Conservation (phyloP, 768 basidiomycete genomes). For the Auricularia cornea region DNA sequence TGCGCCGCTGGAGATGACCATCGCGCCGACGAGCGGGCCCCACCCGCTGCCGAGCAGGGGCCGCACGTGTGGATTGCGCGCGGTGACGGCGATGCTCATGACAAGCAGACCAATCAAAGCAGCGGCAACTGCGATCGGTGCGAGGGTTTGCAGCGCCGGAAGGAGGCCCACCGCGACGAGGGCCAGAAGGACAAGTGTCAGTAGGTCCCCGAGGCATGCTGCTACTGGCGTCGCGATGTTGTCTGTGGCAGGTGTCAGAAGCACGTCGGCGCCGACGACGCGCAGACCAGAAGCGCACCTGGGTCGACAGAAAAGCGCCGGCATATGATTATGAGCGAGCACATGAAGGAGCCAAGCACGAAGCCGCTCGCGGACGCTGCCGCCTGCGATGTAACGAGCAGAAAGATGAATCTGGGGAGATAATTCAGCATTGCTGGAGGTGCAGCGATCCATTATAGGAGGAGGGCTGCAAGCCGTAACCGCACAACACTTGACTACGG, state of each 20-base stretch:
- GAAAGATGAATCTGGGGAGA: slow-evolving; percentile 58
- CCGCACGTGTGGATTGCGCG: slow-evolving; percentile 59
- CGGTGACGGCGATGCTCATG: slow-evolving; percentile 45
- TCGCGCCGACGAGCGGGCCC: slow-evolving; percentile 83
- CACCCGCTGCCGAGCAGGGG: slow-evolving; percentile 79
- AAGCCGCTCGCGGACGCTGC: slow-evolving; percentile 70
- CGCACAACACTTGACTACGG: too few relatives aligned
- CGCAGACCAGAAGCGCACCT: slow-evolving; percentile 36
- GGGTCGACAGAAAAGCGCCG: slow-evolving; percentile 73
- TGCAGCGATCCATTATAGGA: too few relatives aligned
- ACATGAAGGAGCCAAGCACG: slow-evolving; percentile 90
- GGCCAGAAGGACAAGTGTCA: slow-evolving; percentile 83
- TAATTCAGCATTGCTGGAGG: too few relatives aligned
- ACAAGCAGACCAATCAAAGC: slow-evolving; percentile 29
- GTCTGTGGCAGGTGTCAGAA: slow-evolving; percentile 36
- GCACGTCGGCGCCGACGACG: neutral
- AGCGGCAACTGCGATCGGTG: slow-evolving; percentile 43
- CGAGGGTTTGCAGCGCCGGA: slow-evolving; percentile 49
- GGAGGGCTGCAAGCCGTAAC: too few relatives aligned
- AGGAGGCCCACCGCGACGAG: slow-evolving; percentile 64
- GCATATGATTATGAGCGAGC: slow-evolving; percentile 69
- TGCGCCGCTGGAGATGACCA: slow-evolving; percentile 79
- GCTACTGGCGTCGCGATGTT: slow-evolving; percentile 96
- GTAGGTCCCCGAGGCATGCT: slow-evolving; percentile 83
- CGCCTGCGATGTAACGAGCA: slow-evolving; percentile 70